phyloP scores from a whole-genome alignment of 495 filamentous ascomycete species.

The Massariosphaeria phaeospora region DNA sequence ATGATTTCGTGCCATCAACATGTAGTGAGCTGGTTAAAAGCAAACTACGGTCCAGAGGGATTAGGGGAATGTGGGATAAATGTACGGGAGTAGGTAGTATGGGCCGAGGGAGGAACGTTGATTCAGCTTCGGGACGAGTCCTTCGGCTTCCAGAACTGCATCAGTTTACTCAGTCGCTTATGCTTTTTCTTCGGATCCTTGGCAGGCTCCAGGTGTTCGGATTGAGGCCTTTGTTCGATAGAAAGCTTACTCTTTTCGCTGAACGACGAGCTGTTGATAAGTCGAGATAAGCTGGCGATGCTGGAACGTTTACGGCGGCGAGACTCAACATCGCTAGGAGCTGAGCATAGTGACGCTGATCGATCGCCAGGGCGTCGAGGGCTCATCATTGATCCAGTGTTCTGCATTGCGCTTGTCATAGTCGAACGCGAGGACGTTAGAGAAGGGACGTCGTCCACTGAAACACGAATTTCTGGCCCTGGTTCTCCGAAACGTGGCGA shows the following conservation, averaged over 20 bases:
- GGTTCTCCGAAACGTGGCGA: conserved; percentile 59
- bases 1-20: conserved; percentile 30
- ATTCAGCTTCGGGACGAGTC: background rate
- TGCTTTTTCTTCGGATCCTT: conserved; percentile 63
- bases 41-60: conserved; percentile 11
- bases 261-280: conserved; percentile 67
- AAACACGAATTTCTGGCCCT: conserved; percentile 62
- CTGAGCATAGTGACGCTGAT: conserved; percentile 62
- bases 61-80: conserved; percentile 17
- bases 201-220: conserved; percentile 51
- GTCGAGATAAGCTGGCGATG: conserved; percentile 75
- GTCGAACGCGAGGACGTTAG: conserved; percentile 82
- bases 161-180: conserved; percentile 69
- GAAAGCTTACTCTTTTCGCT: conserved; percentile 76
- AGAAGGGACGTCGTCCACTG: conserved; percentile 82
- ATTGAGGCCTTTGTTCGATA: conserved; percentile 59
- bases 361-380: conserved; percentile 51
- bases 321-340: conserved; percentile 37
- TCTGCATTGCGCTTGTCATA: conserved; percentile 59
- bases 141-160: conserved; percentile 74
- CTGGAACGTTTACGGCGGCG: conserved; percentile 74
- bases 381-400: conserved; percentile 47
- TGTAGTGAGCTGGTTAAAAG: conserved; percentile 10
- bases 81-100: background rate
- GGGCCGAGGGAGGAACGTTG: background rate